Base-by-base conservation (phyloP, 2,329 filamentous ascomycete species). In the Capronia epimyces region DNA sequence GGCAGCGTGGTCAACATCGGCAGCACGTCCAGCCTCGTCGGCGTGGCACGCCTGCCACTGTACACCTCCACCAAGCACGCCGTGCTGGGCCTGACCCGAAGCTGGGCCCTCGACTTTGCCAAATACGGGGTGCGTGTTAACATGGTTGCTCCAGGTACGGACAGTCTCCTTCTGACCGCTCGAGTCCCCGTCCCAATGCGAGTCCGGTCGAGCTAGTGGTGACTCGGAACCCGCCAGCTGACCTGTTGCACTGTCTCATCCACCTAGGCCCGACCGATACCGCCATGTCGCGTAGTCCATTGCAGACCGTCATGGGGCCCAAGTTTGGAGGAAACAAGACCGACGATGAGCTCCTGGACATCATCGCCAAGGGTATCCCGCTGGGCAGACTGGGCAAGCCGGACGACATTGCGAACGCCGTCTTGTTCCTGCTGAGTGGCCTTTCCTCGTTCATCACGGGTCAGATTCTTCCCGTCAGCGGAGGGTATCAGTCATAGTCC, bases 41-140 rank as follows among this genome's bases (percentile, higher is more conserved):
- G 64, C 1, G 59, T 66, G 8, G 62, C 65, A 0, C 64, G 66
- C 7, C 69, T 69, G 59, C 67, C 68, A 1, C 69, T 71, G 1
- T 74, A 73, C 52, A 67, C 66, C 1, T 66, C 69, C 5, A 63
- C 64, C 22, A 73, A 74, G 55, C 69, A 72, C 55, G 71, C 64
- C 9, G 58, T 72, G 13, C 59, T 73, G 1, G 70, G 70, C 4
- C 59, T 74, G 13, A 62, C 64, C n/a, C 20, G 72, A 73, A 53
- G 69, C 65, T 10, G 63, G 6, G 61, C 66, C 5, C 62, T 56
- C 15, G 66, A 69, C 46, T 62, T 60, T 18, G 66, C 62, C 0
- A 51, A 56, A 13, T 53, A 56, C 3, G 62, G 61, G 3, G 68
- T 70, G 21, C 57, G 67, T 24, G 63, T 70, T 10, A 70, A 70